Evolutionary conservation across 2,329 filamentous ascomycete genomes (phyloP).

Genomic region (Neofusicoccum parvum): DNA sequence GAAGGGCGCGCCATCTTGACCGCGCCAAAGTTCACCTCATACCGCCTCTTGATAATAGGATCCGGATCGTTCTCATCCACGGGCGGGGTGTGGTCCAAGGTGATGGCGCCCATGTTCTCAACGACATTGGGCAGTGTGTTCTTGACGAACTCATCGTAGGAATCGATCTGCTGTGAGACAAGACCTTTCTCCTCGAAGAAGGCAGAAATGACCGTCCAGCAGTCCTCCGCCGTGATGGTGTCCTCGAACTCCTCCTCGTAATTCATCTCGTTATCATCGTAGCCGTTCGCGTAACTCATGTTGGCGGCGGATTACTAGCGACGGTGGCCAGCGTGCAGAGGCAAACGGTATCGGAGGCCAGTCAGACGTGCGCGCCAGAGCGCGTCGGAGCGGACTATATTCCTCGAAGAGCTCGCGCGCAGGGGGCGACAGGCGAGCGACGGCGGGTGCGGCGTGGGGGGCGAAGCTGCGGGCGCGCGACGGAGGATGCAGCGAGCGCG

Average conservation of each 20-base stretch:
- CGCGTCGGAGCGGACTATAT: constrained; percentile 11
- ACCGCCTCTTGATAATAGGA: constrained; percentile 82
- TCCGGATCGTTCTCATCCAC: constrained; percentile 70
- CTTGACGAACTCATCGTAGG: constrained; percentile 94
- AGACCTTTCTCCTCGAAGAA: constrained; percentile 97
- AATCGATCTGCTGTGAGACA: constrained; percentile 96
- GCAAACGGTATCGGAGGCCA: not conserved
- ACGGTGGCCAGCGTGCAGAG: not conserved
- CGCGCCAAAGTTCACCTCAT: constrained; percentile 91
- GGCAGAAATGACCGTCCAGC: constrained; percentile 95
- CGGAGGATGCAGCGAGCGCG: not conserved
- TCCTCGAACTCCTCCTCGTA: constrained; percentile 54
- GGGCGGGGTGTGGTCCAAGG: constrained; percentile 90
- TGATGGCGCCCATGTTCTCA: constrained; percentile 85
- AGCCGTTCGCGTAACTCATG: constrained; percentile 62
- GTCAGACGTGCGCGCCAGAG: constrained; percentile 12
- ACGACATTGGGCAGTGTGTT: constrained; percentile 95
- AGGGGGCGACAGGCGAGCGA: not conserved
- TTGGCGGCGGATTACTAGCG: constrained; percentile 1
- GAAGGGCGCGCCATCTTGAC: constrained; percentile 87
- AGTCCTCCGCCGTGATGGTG: constrained; percentile 91
- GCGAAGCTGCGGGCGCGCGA: not conserved
- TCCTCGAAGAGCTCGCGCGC: constrained; percentile 10
- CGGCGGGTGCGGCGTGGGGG: not conserved
- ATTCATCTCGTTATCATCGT: constrained; percentile 54